Conservation (phyloP, 2,329 filamentous ascomycete species). For the Harringtonia lauricola region DNA sequence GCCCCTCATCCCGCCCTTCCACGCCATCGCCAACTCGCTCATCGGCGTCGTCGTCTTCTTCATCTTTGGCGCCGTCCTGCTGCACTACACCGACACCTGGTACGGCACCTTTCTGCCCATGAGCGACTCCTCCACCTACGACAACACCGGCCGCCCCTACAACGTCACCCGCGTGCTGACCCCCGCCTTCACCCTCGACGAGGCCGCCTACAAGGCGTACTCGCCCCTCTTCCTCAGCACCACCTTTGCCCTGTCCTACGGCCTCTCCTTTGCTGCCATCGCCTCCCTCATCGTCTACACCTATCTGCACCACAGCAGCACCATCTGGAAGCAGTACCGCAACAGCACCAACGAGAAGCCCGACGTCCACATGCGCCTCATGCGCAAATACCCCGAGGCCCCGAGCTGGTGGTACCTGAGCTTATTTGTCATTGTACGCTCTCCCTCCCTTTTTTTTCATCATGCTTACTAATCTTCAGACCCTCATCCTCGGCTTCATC, state of each 20-base stretch:
- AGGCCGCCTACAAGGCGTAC: constrained; percentile 53
- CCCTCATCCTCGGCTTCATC: constrained; percentile 41
- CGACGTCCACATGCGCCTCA: constrained; percentile 54
- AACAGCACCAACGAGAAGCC: constrained; percentile 48
- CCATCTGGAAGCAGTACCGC: constrained; percentile 53
- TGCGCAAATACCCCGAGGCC: constrained; percentile 51
- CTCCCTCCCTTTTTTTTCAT: neutral
- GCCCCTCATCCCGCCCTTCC: constrained; percentile 60
- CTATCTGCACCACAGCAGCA: constrained; percentile 53
- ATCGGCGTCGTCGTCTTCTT: constrained; percentile 57
- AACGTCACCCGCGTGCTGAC: constrained; percentile 55
- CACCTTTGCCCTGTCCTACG: constrained; percentile 60
- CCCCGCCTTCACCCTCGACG: constrained; percentile 49
- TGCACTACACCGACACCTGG: constrained; percentile 59
- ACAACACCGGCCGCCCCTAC: constrained; percentile 56
- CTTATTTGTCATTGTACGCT: constrained; percentile 41
- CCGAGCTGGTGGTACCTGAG: constrained; percentile 54
- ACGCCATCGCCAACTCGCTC: constrained; percentile 62
- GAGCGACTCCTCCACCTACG: constrained; percentile 58
- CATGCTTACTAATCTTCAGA: constrained; percentile 19
- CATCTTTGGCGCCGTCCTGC: constrained; percentile 42
- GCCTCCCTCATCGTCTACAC: constrained; percentile 59
- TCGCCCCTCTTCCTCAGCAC: constrained; percentile 62
- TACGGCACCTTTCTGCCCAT: constrained; percentile 56
- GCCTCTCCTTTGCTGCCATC: constrained; percentile 62